phyloP scores from a whole-genome alignment of 768 basidiomycete species.

The Lactarius hengduanensis region DNA sequence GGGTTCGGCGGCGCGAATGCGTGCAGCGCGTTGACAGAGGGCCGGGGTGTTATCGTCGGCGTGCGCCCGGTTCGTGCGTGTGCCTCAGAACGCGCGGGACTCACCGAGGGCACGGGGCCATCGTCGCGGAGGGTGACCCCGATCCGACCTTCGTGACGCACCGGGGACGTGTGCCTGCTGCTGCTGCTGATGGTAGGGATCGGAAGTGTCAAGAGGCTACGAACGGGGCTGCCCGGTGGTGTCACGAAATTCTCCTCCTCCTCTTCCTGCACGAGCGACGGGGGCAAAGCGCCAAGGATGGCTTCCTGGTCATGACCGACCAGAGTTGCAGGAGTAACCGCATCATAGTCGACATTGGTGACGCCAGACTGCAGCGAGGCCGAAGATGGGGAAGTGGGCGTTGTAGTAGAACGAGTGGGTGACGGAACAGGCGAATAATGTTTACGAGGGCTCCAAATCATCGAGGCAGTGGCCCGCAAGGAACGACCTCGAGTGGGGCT shows the following conservation, averaged over 20 bases:
- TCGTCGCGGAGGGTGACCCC: conserved; percentile 23
- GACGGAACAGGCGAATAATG: conserved; percentile 20
- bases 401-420: conserved; percentile 17
- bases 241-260: conserved; percentile 25
- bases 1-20: conserved; percentile 27
- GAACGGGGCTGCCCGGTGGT: conserved; percentile 25
- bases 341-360: conserved; percentile 4
- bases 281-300: neutral
- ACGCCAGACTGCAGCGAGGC: conserved; percentile 14
- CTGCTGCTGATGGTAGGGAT: conserved; percentile 10
- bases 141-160: conserved; percentile 20
- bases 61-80: conserved; percentile 10
- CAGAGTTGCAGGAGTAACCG: neutral
- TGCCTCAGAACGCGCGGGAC: conserved; percentile 16
- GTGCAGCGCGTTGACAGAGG: conserved; percentile 12
- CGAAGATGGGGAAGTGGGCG: conserved; percentile 17
- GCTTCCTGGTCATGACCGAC: conserved; percentile 9
- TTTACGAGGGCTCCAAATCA: conserved; percentile 16
- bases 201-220: conserved; percentile 10
- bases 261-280: conserved; percentile 24
- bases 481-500: conserved; percentile 17
- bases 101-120: conserved; percentile 18
- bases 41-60: conserved; percentile 18
- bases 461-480: conserved; percentile 16
- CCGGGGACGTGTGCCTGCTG: conserved; percentile 23